phyloP scores from a whole-genome alignment of 2,329 filamentous ascomycete species.

The Calonectria naviculata region DNA sequence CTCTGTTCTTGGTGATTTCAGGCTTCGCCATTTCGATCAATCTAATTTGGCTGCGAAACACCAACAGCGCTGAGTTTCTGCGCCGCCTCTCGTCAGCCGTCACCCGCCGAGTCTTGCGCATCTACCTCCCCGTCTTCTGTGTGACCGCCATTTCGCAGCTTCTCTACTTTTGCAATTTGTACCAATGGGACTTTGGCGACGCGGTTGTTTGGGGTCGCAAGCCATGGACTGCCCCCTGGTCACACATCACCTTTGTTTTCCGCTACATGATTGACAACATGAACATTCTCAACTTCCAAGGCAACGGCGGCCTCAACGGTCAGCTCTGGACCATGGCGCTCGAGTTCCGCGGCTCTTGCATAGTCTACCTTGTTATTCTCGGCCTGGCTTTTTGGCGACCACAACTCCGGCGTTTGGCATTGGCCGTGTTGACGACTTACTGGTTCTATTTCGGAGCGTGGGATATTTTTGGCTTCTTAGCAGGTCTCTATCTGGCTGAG shows the following conservation, averaged over 20 bases:
- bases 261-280: conserved; percentile 26
- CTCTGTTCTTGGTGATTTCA: conserved; percentile 23
- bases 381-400: conserved; percentile 21
- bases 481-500: conserved; percentile 23
- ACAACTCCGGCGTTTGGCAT: conserved; percentile 10
- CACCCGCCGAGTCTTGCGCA: conserved; percentile 24
- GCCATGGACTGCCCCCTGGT: conserved; percentile 24
- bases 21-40: conserved; percentile 24
- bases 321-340: conserved; percentile 25
- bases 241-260: conserved; percentile 22
- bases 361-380: conserved; percentile 17
- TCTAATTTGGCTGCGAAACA: conserved; percentile 16
- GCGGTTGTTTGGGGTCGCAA: conserved; percentile 12
- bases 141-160: conserved; percentile 22
- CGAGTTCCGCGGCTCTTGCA: conserved; percentile 25
- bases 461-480: conserved; percentile 20
- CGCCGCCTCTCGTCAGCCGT: conserved; percentile 19
- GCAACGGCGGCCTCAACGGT: conserved; percentile 21
- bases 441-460: conserved; percentile 26
- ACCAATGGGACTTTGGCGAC: conserved; percentile 23
- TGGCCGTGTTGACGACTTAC: conserved; percentile 10
- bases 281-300: conserved; percentile 19
- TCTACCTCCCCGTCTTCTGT: conserved; percentile 24
- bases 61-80: conserved; percentile 14
- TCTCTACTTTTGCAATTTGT: conserved; percentile 19